Evolutionary conservation across 2,329 filamentous ascomycete genomes (phyloP).

Genomic region (Phyllosticta paracitricarpa): DNA sequence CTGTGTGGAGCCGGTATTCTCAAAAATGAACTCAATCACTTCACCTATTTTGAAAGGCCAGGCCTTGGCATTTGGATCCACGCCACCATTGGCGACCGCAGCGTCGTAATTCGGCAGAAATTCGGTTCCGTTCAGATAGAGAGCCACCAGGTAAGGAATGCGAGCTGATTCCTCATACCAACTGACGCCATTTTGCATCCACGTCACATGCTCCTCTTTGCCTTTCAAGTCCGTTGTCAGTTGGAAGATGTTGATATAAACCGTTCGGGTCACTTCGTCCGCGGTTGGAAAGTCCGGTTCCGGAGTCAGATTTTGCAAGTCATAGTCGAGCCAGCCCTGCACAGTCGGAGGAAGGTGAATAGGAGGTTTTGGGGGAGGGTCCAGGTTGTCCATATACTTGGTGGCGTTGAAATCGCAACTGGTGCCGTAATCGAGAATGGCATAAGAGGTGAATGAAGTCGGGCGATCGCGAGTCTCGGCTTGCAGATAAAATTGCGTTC

Average conservation of each 20-base stretch:
- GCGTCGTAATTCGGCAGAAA: slow-evolving; percentile 43
- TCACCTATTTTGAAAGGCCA: slow-evolving; percentile 49
- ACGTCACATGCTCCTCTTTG: slow-evolving; percentile 12
- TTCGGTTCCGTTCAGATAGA: slow-evolving; percentile 39
- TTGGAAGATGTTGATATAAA: slow-evolving; percentile 21
- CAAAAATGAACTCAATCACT: slow-evolving; percentile 44
- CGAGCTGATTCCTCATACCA: slow-evolving; percentile 13
- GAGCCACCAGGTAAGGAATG: slow-evolving; percentile 42
- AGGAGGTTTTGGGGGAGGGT: slow-evolving; percentile 15
- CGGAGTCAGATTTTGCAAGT: slow-evolving; percentile 23
- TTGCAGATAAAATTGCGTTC: slow-evolving; percentile 36
- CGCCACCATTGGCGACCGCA: slow-evolving; percentile 42
- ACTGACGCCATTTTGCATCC: slow-evolving; percentile 16
- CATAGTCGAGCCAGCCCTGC: slow-evolving; percentile 30
- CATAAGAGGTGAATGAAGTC: slow-evolving; percentile 37
- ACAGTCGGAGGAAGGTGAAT: slow-evolving; percentile 23
- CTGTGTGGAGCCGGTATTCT: slow-evolving; percentile 24
- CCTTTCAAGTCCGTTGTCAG: slow-evolving; percentile 6
- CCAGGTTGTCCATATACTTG: background rate
- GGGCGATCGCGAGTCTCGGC: slow-evolving; percentile 44
- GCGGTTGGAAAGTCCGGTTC: slow-evolving; percentile 24
- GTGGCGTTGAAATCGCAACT: slow-evolving; percentile 7
- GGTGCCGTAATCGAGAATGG: slow-evolving; percentile 36
- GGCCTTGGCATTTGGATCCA: slow-evolving; percentile 41
- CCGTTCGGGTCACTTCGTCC: slow-evolving; percentile 24